These are phyloP conservation scores for Boletus eberwhitei DNA, from an alignment of 768 basidiomycete species.

Conservation along the genomic window DNA sequence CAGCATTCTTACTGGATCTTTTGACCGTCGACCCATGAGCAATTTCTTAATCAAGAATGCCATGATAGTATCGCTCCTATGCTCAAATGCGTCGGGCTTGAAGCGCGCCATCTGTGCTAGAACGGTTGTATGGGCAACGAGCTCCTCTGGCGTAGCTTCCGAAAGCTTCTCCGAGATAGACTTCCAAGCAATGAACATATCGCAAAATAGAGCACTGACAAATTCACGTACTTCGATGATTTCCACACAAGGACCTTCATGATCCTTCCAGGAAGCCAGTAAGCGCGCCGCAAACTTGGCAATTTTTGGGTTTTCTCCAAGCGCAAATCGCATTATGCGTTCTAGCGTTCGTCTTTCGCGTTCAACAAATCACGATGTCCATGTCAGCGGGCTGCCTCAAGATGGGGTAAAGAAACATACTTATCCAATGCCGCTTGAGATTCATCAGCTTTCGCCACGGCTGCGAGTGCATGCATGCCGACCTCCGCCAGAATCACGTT, in stretches of 20 bases:
- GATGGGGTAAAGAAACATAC: conserved; percentile 40
- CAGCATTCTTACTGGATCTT: conserved; percentile 41
- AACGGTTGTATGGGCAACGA: conserved; percentile 67
- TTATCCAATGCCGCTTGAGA: conserved; percentile 59
- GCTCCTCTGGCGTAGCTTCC: conserved; percentile 43
- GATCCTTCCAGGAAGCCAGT: conserved; percentile 55
- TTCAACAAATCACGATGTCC: neutral
- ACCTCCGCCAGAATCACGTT: conserved; percentile 55
- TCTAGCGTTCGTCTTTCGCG: conserved; percentile 61
- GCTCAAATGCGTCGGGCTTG: conserved; percentile 72
- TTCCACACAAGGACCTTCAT: conserved; percentile 46
- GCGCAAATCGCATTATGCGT: conserved; percentile 54
- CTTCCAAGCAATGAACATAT: conserved; percentile 35
- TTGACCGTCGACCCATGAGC: conserved; percentile 53
- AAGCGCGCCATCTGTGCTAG: conserved; percentile 72
- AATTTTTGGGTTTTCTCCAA: conserved; percentile 57
- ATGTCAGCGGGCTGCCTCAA: neutral
- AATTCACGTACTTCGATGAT: conserved; percentile 59
- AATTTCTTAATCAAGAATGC: conserved; percentile 66
- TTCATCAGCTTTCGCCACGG: conserved; percentile 57
- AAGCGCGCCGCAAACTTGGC: conserved; percentile 87
- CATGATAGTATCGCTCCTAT: conserved; percentile 71
- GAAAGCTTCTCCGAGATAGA: conserved; percentile 52
- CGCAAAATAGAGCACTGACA: neutral
- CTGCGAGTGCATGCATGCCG: conserved; percentile 73